Evolutionary conservation across 768 basidiomycete genomes (phyloP).

Genomic region (Hygrophoropsis aurantiaca): DNA sequence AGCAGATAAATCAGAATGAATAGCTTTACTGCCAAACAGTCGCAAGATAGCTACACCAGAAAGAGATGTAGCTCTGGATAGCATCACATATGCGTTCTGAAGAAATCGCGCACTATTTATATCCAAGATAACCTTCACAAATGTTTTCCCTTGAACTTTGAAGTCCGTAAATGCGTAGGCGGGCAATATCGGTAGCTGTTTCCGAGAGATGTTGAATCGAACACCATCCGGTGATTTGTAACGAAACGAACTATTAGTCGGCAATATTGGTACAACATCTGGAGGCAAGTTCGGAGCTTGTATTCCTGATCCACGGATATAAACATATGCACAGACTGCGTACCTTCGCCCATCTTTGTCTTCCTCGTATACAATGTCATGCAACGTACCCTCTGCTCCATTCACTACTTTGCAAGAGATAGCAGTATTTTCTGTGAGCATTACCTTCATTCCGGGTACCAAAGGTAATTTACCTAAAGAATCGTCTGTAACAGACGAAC

Average conservation of each 20-base stretch:
- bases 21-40: too few relatives aligned
- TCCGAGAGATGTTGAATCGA: too few relatives aligned
- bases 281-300: not conserved
- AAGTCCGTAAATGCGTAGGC: conserved; percentile 45
- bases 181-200: too few relatives aligned
- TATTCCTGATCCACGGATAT: not conserved
- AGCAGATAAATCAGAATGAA: too few relatives aligned
- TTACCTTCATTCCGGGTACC: not conserved
- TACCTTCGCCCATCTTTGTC: not conserved
- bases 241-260: not conserved
- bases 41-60: too few relatives aligned
- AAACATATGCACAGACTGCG: not conserved
- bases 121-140: conserved; percentile 34
- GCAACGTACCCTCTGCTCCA: not conserved
- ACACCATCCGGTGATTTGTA: too few relatives aligned
- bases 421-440: not conserved
- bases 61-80: too few relatives aligned
- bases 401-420: not conserved
- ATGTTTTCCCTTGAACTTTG: conserved; percentile 39
- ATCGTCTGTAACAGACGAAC: not conserved
- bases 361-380: not conserved
- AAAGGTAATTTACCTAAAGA: not conserved
- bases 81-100: too few relatives aligned
- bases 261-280: not conserved
- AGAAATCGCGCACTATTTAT: conserved; percentile 20